A percentile compares a stretch with the other conserved stretches of the same genome.
These are phyloP conservation scores for Geranomyces variabilis DNA, from an alignment of 192 early-diverging fungal species.

Conservation along the genomic window DNA sequence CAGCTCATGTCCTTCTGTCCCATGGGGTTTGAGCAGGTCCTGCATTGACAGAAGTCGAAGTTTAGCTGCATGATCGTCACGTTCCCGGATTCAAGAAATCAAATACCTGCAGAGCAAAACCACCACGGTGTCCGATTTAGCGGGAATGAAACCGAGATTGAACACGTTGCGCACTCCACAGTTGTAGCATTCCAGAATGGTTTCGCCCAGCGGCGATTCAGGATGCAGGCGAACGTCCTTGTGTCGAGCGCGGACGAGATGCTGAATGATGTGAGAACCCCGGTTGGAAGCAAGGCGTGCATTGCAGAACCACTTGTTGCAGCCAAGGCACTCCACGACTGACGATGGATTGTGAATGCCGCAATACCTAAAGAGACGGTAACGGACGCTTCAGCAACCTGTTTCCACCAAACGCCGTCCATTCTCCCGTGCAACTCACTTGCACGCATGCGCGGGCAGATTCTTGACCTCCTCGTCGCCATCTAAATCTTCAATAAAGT, in stretches of 20 bases:
- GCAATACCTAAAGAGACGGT: slow-evolving; percentile 71
- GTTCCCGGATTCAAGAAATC: neutral
- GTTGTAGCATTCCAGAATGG: slow-evolving; percentile 95
- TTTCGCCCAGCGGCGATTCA: slow-evolving; percentile 91
- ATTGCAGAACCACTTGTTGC: slow-evolving; percentile 98
- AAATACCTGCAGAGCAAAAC: slow-evolving; percentile 89
- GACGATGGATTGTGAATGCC: slow-evolving; percentile 85
- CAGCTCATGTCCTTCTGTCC: slow-evolving; percentile 90
- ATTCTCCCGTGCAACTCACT: slow-evolving; percentile 30
- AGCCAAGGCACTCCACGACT: slow-evolving; percentile 90
- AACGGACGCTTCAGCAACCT: neutral
- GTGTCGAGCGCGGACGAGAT: slow-evolving; percentile 90
- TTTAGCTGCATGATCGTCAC: neutral
- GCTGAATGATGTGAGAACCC: slow-evolving; percentile 94
- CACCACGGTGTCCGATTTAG: slow-evolving; percentile 96
- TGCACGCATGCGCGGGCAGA: slow-evolving; percentile 83
- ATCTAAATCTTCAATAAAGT: slow-evolving; percentile 51
- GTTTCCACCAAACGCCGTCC: neutral
- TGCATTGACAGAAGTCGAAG: slow-evolving; percentile 47
- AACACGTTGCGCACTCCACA: slow-evolving; percentile 95
- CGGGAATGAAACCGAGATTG: slow-evolving; percentile 96
- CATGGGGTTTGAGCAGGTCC: slow-evolving; percentile 89
- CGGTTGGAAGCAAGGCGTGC: slow-evolving; percentile 74
- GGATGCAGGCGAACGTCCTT: slow-evolving; percentile 94
- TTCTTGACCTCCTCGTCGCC: slow-evolving; percentile 40